These are phyloP conservation scores for Waitea zeae DNA, from an alignment of 1,284 basidiomycete genomes.

Conservation along the genomic window DNA sequence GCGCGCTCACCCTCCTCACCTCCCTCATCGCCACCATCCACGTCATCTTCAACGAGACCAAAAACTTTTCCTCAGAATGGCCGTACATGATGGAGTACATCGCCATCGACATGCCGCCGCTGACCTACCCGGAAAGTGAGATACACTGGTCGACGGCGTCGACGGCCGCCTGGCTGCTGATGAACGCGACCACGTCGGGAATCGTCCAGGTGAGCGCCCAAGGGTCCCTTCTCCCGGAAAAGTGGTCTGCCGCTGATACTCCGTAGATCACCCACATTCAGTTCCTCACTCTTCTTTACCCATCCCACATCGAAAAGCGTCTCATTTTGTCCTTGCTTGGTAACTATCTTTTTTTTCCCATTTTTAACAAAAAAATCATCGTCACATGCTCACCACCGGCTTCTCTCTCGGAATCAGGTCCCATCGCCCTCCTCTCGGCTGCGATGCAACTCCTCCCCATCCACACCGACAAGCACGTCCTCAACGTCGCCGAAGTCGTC, in stretches of 20 bases:
- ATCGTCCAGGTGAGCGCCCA: slow-evolving; percentile 86
- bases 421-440: slow-evolving; percentile 75
- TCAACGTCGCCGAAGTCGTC: slow-evolving; percentile 57
- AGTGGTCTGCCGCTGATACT: slow-evolving; percentile 21
- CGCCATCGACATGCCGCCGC: slow-evolving; percentile 64
- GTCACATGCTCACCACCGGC: too few species aligned
- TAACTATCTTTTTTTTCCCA: slow-evolving; percentile 27
- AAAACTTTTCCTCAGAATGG: slow-evolving; percentile 58
- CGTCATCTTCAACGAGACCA: slow-evolving; percentile 48
- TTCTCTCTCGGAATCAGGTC: slow-evolving; percentile 34
- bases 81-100: slow-evolving; percentile 94
- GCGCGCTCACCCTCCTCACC: slow-evolving; percentile 65
- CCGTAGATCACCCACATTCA: slow-evolving; percentile 98
- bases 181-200: slow-evolving; percentile 75
- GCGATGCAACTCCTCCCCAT: slow-evolving; percentile 77
- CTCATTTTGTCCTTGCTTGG: slow-evolving; percentile 79
- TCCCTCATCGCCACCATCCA: slow-evolving; percentile 64
- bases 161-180: slow-evolving; percentile 69
- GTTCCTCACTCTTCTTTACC: slow-evolving; percentile 91
- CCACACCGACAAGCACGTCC: slow-evolving; percentile 24
- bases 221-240: slow-evolving; percentile 15
- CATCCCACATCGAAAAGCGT: slow-evolving; percentile 78
- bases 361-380: too few species aligned
- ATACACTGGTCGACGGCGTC: slow-evolving; percentile 48
- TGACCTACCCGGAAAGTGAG: slow-evolving; percentile 14